Conservation (phyloP, 345 rosid genomes). For the Cardiospermum halicacabum region DNA sequence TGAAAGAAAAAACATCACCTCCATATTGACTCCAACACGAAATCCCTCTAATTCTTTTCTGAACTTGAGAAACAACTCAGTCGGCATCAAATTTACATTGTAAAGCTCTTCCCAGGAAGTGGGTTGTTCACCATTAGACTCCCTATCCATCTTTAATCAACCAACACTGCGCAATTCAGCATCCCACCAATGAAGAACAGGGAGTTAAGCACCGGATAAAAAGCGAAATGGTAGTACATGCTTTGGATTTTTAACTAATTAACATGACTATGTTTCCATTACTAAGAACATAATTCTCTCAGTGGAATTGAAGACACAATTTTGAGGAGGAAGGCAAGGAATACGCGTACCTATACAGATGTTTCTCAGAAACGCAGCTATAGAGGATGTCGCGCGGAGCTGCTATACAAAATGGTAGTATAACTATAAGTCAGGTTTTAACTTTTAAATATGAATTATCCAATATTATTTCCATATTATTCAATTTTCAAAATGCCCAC, state of each 20-base stretch:
- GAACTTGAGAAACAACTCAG: constrained; percentile 80
- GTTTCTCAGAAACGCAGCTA: no score
- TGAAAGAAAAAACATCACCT: constrained; percentile 48
- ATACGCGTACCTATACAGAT: not conserved
- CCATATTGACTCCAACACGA: constrained; percentile 84
- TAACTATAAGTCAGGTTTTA: no score
- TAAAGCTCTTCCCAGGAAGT: constrained; percentile 81
- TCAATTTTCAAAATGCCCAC: no score
- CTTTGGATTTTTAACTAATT: not conserved
- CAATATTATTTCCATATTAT: no score
- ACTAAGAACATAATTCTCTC: not conserved
- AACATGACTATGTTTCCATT: not conserved
- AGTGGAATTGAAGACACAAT: no score
- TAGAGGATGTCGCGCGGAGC: no score
- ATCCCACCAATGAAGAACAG: not conserved
- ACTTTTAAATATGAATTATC: no score
- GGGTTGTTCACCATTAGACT: constrained; percentile 49
- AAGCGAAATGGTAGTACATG: not conserved
- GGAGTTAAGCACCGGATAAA: no score
- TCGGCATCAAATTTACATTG: constrained; percentile 67
- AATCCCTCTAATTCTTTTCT: constrained; percentile 81
- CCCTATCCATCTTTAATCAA: constrained; percentile 36
- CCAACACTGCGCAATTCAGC: constrained; percentile 9
- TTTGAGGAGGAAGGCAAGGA: not conserved
- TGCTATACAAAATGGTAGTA: no score